These are phyloP conservation scores for Phoma sp. DNA, from an alignment of 2,329 filamentous ascomycete species.

Conservation along the genomic window DNA sequence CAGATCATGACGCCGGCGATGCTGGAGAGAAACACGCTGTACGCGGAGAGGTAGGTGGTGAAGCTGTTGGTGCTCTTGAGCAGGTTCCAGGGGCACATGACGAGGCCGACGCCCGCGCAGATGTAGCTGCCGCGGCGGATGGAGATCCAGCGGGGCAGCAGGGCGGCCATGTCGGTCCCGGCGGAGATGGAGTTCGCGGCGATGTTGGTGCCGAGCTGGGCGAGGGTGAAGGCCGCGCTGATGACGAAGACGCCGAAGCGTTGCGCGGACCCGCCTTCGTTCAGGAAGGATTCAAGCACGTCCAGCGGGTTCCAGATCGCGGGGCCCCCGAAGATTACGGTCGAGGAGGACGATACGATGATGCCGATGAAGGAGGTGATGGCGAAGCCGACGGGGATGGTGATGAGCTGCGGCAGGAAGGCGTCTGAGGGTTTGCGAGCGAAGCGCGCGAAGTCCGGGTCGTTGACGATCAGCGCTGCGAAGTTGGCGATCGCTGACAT, in stretches of 20 bases:
- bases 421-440: conserved; percentile 77
- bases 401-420: conserved; percentile 75
- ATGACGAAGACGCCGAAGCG: conserved; percentile 59
- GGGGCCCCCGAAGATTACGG: conserved; percentile 50
- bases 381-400: conserved; percentile 56
- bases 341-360: conserved; percentile 56
- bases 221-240: conserved; percentile 65
- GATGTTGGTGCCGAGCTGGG: conserved; percentile 86
- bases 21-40: conserved; percentile 91
- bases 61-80: conserved; percentile 79
- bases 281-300: conserved; percentile 51
- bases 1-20: conserved; percentile 89
- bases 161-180: conserved; percentile 80
- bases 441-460: conserved; percentile 86
- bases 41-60: conserved; percentile 88
- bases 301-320: conserved; percentile 53
- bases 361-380: conserved; percentile 80
- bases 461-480: conserved; percentile 79
- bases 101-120: conserved; percentile 77
- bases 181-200: conserved; percentile 85
- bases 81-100: conserved; percentile 87
- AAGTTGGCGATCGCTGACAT: conserved; percentile 93
- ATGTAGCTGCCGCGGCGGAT: conserved; percentile 89
- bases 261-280: conserved; percentile 48
- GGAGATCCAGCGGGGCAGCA: conserved; percentile 79